Percentiles rank a stretch among this genome's conserved stretches.
Evolutionary conservation across 2,329 filamentous ascomycete genomes (phyloP).

Genomic region (Acrodontium crateriforme): DNA sequence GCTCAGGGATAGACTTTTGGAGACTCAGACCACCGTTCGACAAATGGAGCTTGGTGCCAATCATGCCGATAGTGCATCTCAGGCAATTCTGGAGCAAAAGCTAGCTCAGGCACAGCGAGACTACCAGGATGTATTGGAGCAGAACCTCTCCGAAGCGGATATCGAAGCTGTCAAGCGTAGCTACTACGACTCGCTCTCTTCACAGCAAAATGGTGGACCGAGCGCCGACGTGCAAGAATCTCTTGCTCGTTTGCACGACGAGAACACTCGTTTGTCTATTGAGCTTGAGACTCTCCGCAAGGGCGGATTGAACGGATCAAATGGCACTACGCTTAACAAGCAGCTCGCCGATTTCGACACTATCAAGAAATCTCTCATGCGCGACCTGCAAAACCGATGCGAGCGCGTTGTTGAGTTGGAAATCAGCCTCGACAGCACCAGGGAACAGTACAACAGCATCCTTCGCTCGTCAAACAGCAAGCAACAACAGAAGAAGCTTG

Average conservation of each 20-base stretch:
- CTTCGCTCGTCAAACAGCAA: slow-evolving; percentile 93
- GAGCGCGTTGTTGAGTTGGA: slow-evolving; percentile 94
- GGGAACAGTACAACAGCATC: slow-evolving; percentile 98
- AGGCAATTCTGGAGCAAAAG: slow-evolving; percentile 58
- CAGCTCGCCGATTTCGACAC: slow-evolving; percentile 97
- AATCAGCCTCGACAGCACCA: slow-evolving; percentile 91
- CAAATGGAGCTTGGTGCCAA: slow-evolving; percentile 81
- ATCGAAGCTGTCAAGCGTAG: slow-evolving; percentile 71
- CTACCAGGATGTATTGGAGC: slow-evolving; percentile 69
- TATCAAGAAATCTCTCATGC: slow-evolving; percentile 99
- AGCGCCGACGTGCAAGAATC: slow-evolving; percentile 59
- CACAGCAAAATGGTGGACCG: slow-evolving; percentile 34
- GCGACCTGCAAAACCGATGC: slow-evolving; percentile 93
- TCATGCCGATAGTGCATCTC: slow-evolving; percentile 44
- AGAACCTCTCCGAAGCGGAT: slow-evolving; percentile 65
- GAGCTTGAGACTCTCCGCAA: slow-evolving; percentile 74
- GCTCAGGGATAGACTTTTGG: slow-evolving; percentile 64
- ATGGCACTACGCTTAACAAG: slow-evolving; percentile 64
- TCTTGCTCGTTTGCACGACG: slow-evolving; percentile 61
- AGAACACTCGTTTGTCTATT: slow-evolving; percentile 67
- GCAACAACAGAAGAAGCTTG: slow-evolving; percentile 99
- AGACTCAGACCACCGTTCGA: slow-evolving; percentile 82
- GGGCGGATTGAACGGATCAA: slow-evolving; percentile 46
- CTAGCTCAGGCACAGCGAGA: slow-evolving; percentile 63
- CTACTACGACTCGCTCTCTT: slow-evolving; percentile 62